These are phyloP conservation scores for Metrosideros polymorpha DNA, from an alignment of 441 rosid genomes.

Conservation along the genomic window DNA sequence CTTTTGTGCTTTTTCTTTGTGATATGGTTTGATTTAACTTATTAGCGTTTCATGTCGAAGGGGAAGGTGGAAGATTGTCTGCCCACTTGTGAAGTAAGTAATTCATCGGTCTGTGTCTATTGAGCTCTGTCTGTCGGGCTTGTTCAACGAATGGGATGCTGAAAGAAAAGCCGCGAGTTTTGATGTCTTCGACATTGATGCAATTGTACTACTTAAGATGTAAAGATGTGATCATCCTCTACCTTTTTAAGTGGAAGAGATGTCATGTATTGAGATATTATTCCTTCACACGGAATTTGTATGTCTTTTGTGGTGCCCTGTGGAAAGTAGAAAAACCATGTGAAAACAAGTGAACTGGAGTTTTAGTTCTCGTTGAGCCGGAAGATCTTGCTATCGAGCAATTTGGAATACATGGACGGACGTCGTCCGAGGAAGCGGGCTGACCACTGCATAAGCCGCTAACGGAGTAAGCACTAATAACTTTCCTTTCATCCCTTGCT, in stretches of 20 bases:
- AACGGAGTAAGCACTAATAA: background rate
- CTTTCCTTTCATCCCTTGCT: too few relatives aligned
- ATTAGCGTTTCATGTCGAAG: conserved; percentile 19
- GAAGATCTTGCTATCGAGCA: background rate
- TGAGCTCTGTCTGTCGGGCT: conserved; percentile 6
- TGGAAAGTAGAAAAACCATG: background rate
- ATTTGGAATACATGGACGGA: background rate
- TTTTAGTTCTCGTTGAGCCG: background rate
- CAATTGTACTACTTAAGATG: conserved; percentile 16
- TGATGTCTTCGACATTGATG: conserved; percentile 4
- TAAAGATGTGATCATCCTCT: conserved; percentile 37
- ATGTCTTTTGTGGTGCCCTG: background rate
- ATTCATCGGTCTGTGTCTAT: conserved; percentile 28
- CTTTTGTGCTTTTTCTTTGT: conserved; percentile 8
- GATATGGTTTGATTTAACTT: background rate
- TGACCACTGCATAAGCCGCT: background rate
- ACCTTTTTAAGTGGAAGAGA: conserved; percentile 35
- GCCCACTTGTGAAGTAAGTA: conserved; percentile 17
- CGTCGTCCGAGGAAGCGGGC: background rate
- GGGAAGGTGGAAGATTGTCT: conserved; percentile 58
- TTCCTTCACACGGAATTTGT: background rate
- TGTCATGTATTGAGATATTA: conserved; percentile 3
- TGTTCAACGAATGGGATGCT: background rate
- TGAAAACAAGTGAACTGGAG: background rate
- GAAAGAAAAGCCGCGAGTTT: background rate